Base-by-base conservation (phyloP, 2,329 filamentous ascomycete species). In the Botrytis medusae region DNA sequence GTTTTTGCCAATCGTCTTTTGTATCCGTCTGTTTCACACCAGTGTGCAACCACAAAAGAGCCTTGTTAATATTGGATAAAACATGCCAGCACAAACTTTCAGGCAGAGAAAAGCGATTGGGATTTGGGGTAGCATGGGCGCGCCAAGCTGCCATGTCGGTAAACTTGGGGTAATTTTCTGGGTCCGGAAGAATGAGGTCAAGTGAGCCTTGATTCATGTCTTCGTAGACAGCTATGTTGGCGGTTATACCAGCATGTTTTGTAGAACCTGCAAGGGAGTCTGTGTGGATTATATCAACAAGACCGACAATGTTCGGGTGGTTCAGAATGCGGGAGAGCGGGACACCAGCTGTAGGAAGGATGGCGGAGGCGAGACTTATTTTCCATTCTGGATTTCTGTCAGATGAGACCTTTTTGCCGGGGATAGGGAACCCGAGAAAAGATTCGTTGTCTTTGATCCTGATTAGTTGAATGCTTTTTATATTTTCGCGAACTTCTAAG, bases 41-140 rank as follows among this genome's bases (percentile, higher is more conserved):
- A 62, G 87, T 83, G 77, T 89, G 87, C 32, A 89, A 79, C 82
- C 85, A 88, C 44, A 84, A 79, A 57, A 89, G 81, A 3, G 86
- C 86, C n/a, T 82, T 82, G 22, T 85, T 79, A 64, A 88, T 79
- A 12, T 84, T 85, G 18, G 82, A 78, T 20, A 86, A 81, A 14
- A 89, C 86, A 76, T 89, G 87, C 87, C 87, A 89, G 75, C 86
- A 87, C 20, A 89, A 81, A 3, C 83, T 82, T 76, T 89, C 87
- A 0, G 87, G 86, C 75, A 85, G 86, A 1, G 51, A 76, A 59
- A 75, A 76, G 25, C 77, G 74, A 7, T 74, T 76, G 40, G 80
- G 75, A 25, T 80, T 77, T 3, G 80, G 63, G 3, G 77, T 69
- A 9, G 74, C 75, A 51, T 79, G 74, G 4, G 34, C 40, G 29